These are phyloP conservation scores for Dryas alaskensis DNA, from an alignment of 306 rosid genomes.

Conservation along the genomic window DNA sequence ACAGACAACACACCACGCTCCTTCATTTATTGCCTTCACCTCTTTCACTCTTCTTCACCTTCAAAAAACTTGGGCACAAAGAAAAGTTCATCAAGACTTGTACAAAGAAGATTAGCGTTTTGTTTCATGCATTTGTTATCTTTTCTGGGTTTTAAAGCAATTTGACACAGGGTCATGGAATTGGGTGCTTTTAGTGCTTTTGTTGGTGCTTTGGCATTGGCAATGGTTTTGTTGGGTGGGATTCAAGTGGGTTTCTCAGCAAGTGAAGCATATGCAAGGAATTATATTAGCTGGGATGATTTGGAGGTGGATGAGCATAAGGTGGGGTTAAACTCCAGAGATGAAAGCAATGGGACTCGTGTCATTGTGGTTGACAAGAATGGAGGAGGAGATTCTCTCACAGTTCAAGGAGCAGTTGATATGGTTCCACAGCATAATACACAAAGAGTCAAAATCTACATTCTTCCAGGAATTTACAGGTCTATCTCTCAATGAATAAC, in stretches of 20 bases:
- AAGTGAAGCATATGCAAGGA: conserved; percentile 17
- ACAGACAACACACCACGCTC: conserved; percentile 38
- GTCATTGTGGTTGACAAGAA: conserved; percentile 60
- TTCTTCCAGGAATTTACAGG: conserved; percentile 92
- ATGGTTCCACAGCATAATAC: conserved; percentile 60
- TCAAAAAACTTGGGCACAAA: conserved; percentile 19
- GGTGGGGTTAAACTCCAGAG: conserved; percentile 22
- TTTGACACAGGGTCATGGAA: not conserved
- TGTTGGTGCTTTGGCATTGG: conserved; percentile 24
- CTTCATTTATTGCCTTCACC: conserved; percentile 54
- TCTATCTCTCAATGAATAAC: conserved; percentile 3
- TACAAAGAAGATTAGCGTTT: not conserved
- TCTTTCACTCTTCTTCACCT: conserved; percentile 41
- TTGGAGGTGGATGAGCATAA: conserved; percentile 45
- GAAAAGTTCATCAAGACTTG: not conserved
- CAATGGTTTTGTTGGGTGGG: conserved; percentile 23
- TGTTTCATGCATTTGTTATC: conserved; percentile 2
- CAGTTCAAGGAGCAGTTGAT: conserved; percentile 89
- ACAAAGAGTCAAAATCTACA: conserved; percentile 63
- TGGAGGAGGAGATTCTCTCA: conserved; percentile 62
- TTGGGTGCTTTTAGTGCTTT: conserved; percentile 14
- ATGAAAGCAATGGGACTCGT: conserved; percentile 10
- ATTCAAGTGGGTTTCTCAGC: conserved; percentile 33
- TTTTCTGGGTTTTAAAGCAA: not conserved
- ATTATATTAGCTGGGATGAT: conserved; percentile 78